These are phyloP conservation scores for Apiospora sp. DNA, from an alignment of 2,329 filamentous ascomycete species.

Conservation along the genomic window DNA sequence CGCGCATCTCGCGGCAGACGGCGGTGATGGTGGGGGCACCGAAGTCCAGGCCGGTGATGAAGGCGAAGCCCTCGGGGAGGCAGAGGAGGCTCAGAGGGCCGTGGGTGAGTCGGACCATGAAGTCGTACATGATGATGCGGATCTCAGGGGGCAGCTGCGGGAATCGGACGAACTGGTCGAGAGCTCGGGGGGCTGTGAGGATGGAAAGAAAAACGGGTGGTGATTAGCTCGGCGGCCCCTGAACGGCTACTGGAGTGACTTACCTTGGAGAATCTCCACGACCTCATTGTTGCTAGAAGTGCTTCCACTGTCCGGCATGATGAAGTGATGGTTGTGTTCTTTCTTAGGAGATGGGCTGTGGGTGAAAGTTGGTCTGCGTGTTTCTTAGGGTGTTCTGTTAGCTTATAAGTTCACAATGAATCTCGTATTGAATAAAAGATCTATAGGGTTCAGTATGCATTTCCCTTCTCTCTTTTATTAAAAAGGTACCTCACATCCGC, in stretches of 20 bases:
- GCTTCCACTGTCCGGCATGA: not conserved
- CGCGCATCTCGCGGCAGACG: not conserved
- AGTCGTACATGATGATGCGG: not conserved
- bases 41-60: slow-evolving; percentile 49
- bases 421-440: not conserved
- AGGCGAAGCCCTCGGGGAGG: slow-evolving; percentile 63
- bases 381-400: not conserved
- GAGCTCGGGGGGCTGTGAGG: not conserved
- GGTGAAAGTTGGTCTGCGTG: not conserved
- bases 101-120: slow-evolving; percentile 54
- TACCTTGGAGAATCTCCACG: not conserved
- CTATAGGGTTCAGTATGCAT: not conserved
- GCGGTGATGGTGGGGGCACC: not conserved
- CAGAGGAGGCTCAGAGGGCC: slow-evolving; percentile 53
- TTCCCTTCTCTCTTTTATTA: not conserved
- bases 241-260: not conserved
- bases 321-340: not conserved
- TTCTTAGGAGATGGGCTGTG: not conserved
- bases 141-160: not conserved
- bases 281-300: not conserved
- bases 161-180: not conserved
- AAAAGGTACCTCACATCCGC: not conserved
- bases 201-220: not conserved
- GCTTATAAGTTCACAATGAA: not conserved
- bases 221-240: not conserved